phyloP scores from a whole-genome alignment of 2,329 filamentous ascomycete species.

The Colletotrichum scovillei region DNA sequence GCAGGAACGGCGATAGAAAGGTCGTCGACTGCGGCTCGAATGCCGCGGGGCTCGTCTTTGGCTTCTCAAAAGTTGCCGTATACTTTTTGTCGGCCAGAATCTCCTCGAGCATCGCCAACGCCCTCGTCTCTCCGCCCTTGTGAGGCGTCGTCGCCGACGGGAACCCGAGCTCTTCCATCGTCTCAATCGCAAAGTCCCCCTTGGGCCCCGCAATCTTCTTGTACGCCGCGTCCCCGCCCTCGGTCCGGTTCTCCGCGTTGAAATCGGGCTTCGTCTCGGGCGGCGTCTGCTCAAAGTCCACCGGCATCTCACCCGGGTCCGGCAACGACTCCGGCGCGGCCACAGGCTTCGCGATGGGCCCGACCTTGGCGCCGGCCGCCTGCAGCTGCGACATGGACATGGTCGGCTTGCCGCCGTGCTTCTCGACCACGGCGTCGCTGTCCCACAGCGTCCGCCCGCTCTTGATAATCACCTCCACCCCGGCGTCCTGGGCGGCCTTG shows the following conservation, averaged over 20 bases:
- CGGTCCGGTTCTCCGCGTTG: slow-evolving; percentile 66
- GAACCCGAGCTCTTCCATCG: slow-evolving; percentile 77
- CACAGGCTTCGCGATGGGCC: slow-evolving; percentile 70
- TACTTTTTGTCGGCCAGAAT: slow-evolving; percentile 74
- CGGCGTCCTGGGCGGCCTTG: slow-evolving; percentile 70
- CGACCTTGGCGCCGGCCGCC: slow-evolving; percentile 71
- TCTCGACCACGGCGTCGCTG: slow-evolving; percentile 74
- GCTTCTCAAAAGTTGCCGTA: slow-evolving; percentile 80
- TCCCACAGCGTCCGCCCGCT: slow-evolving; percentile 79
- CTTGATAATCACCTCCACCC: slow-evolving; percentile 74
- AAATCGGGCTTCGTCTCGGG: slow-evolving; percentile 66
- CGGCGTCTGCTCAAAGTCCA: slow-evolving; percentile 68
- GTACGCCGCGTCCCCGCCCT: slow-evolving; percentile 67
- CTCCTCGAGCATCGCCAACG: slow-evolving; percentile 66
- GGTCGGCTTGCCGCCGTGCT: slow-evolving; percentile 76
- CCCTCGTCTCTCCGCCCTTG: slow-evolving; percentile 76
- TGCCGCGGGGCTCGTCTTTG: slow-evolving; percentile 78
- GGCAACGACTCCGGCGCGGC: slow-evolving; percentile 69
- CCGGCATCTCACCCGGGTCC: slow-evolving; percentile 70
- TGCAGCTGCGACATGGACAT: slow-evolving; percentile 80
- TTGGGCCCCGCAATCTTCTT: slow-evolving; percentile 72
- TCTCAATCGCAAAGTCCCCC: slow-evolving; percentile 77
- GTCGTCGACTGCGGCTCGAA: slow-evolving; percentile 81
- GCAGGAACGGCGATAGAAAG: slow-evolving; percentile 77
- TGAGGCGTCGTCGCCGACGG: slow-evolving; percentile 73